Percentiles rank a stretch among this genome's conserved stretches.
phyloP scores from a whole-genome alignment of 78 protist species.

The Salpingoeca rosetta region DNA sequence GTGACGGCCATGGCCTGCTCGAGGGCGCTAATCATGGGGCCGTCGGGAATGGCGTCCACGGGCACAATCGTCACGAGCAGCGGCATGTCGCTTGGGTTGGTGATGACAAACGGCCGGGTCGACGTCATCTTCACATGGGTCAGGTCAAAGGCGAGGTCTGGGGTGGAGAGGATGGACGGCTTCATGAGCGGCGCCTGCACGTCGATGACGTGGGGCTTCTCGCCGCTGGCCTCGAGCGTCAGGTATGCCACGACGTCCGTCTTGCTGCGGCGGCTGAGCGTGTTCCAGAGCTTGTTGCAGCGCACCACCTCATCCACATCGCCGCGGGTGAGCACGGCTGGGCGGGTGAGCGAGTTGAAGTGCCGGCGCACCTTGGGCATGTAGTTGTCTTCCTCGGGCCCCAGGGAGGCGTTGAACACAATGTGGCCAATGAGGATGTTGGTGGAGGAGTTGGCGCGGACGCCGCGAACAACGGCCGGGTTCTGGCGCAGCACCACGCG shows the following conservation, averaged over 20 bases:
- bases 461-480: background rate
- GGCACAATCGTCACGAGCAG: background rate
- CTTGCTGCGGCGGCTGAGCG: background rate
- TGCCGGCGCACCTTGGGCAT: background rate
- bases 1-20: too few relatives aligned
- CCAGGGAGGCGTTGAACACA: background rate
- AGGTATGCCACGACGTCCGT: background rate
- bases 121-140: background rate
- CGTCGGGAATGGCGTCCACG: too few relatives aligned
- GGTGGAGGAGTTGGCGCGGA: background rate
- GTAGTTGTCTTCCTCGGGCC: background rate
- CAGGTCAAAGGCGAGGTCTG: background rate
- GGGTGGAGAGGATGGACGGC: background rate
- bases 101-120: background rate
- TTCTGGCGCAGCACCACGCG: background rate
- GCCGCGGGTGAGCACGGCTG: background rate
- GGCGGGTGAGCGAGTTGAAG: background rate
- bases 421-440: background rate
- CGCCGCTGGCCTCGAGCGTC: background rate
- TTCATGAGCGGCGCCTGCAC: background rate
- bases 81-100: background rate
- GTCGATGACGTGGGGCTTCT: background rate
- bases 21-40: too few relatives aligned
- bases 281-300: background rate
- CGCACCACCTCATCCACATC: background rate